Percentiles rank a stretch among this genome's conserved stretches.
Evolutionary conservation across 768 basidiomycete genomes (phyloP).

Genomic region (Daedaleopsis sinensis): DNA sequence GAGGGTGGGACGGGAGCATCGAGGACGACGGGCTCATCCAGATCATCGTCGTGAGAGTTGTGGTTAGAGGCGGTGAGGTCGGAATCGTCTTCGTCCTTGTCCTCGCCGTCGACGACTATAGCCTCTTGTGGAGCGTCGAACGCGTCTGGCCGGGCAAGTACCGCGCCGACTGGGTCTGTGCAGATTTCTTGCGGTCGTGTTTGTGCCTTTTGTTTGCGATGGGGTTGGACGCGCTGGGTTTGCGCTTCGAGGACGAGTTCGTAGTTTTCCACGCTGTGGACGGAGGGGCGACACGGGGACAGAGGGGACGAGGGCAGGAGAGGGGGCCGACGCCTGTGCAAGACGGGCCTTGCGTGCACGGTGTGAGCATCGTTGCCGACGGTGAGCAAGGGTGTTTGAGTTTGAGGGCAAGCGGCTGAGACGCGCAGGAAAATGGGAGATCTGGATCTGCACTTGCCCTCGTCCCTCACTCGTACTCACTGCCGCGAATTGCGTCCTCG

Average conservation of each 20-base stretch:
- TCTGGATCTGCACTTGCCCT: no score
- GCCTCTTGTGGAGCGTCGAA: constrained; percentile 41
- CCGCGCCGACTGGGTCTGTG: constrained; percentile 20
- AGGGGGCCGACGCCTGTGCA: constrained; percentile 17
- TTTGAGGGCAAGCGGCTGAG: not conserved
- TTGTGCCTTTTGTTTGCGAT: constrained; percentile 26
- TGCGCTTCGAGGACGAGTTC: constrained; percentile 45
- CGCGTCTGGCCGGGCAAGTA: constrained; percentile 37
- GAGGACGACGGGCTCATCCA: constrained; percentile 32
- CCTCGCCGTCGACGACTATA: constrained; percentile 21
- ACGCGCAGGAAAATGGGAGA: not conserved
- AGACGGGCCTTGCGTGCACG: constrained; percentile 65
- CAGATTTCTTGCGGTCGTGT: constrained; percentile 23
- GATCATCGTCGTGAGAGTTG: constrained; percentile 34
- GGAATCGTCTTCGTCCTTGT: constrained; percentile 19
- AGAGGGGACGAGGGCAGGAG: constrained; percentile 15
- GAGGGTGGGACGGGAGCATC: not conserved
- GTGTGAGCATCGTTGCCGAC: constrained; percentile 57
- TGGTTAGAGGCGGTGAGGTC: no score
- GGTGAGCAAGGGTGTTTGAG: no score
- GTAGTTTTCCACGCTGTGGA: constrained; percentile 21
- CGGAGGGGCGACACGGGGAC: constrained; percentile 18
- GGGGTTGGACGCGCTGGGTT: constrained; percentile 38
- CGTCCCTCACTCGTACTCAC: no score
- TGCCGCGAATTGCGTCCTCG: constrained; percentile 24